phyloP scores from a whole-genome alignment of 257 asterid genomes.

The Przewalskia tangutica region DNA sequence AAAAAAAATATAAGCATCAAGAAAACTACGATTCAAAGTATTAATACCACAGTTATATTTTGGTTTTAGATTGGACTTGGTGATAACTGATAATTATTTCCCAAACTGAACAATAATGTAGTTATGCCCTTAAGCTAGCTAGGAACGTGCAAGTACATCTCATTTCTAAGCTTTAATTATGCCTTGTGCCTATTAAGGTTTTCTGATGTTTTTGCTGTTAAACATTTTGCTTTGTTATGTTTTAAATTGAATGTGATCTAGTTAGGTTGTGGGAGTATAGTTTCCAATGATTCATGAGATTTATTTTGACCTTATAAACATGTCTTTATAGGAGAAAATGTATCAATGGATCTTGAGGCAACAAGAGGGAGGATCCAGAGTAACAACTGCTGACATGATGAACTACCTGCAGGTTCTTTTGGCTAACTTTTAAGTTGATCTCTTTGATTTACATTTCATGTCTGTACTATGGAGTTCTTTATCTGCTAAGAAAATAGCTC shows the following conservation, averaged over 20 bases:
- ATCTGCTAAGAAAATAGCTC: neutral
- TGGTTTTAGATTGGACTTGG: neutral
- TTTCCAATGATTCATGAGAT: neutral
- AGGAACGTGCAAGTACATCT: neutral
- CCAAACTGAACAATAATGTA: neutral
- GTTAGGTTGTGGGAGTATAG: neutral
- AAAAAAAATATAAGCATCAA: neutral
- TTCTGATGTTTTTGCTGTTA: neutral
- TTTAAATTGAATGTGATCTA: neutral
- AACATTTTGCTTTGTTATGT: neutral
- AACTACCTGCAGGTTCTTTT: constrained; percentile 29
- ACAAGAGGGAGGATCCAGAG: constrained; percentile 41
- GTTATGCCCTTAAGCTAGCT: neutral
- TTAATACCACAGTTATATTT: neutral
- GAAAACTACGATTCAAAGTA: neutral
- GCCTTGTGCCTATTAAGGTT: neutral
- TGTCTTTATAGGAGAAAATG: constrained; percentile 31
- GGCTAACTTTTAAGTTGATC: neutral
- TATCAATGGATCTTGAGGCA: constrained; percentile 39
- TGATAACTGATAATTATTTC: neutral
- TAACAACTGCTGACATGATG: constrained; percentile 26
- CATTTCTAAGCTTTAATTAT: neutral
- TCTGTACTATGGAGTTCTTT: neutral
- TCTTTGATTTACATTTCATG: neutral
- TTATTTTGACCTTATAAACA: neutral